Conservation (phyloP, 768 basidiomycete genomes). For the Mrakia blollopis region DNA sequence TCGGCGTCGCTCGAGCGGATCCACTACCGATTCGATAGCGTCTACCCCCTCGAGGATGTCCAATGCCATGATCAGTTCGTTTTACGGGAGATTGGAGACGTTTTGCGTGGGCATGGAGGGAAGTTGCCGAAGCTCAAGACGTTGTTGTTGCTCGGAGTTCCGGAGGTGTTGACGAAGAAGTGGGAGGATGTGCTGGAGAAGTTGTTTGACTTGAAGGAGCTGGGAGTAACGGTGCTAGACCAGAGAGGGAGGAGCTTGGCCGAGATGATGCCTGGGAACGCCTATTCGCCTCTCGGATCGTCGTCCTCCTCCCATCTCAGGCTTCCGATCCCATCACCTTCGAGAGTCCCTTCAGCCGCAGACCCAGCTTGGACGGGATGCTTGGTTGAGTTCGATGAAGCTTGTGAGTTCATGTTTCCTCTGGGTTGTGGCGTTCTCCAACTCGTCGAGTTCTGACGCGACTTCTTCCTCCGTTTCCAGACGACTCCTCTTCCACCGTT, state of each 20-base stretch:
- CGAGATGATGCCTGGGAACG: no score
- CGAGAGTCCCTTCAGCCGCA: no score
- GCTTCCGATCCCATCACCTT: no score
- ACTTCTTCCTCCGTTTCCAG: not conserved
- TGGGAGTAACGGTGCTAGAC: not conserved
- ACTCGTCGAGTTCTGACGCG: not conserved
- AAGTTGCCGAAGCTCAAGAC: not conserved
- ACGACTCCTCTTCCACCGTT: not conserved
- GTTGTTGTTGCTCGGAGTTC: not conserved
- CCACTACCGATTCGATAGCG: slow-evolving; percentile 21
- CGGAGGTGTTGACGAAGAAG: not conserved
- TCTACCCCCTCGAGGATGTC: not conserved
- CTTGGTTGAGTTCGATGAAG: not conserved
- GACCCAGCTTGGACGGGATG: no score
- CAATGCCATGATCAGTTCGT: not conserved
- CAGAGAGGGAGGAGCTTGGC: not conserved
- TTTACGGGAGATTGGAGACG: not conserved
- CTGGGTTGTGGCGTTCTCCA: no score
- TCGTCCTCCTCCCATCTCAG: no score
- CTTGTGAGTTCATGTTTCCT: not conserved
- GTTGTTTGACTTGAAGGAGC: not conserved
- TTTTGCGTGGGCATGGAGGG: not conserved
- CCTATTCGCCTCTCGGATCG: no score
- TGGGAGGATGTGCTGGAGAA: not conserved
- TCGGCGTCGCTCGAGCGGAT: not conserved